Percentiles rank a stretch among this genome's conserved stretches.
These are phyloP conservation scores for Apophysomyces sp. DNA, from an alignment of 371 early-diverging fungal genomes.

Conservation along the genomic window DNA sequence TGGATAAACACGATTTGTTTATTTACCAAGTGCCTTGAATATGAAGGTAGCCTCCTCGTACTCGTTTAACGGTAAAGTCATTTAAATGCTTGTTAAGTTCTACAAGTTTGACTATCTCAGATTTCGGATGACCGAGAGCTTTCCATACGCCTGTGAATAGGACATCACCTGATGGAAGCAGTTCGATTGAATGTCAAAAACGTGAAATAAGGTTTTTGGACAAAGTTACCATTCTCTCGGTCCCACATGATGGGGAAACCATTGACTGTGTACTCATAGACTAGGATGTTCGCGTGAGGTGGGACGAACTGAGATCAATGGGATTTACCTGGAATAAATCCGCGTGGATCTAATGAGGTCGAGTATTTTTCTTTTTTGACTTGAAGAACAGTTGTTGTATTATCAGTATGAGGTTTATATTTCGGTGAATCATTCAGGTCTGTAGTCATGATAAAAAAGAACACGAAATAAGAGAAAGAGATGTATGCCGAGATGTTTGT, in stretches of 20 bases:
- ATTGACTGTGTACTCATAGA: neutral
- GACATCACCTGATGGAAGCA: neutral
- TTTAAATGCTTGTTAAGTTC: neutral
- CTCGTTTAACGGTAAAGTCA: neutral
- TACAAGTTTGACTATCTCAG: neutral
- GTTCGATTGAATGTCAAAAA: neutral
- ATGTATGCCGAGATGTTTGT: neutral
- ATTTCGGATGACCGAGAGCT: neutral
- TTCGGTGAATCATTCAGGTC: neutral
- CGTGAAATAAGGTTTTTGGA: neutral
- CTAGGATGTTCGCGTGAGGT: neutral
- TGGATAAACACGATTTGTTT: neutral
- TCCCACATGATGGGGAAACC: neutral
- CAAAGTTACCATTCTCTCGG: neutral
- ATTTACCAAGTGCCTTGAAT: neutral
- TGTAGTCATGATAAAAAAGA: neutral
- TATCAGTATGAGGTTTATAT: neutral
- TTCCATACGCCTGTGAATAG: neutral
- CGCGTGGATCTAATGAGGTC: neutral
- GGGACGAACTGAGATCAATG: neutral
- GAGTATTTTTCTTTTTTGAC: neutral
- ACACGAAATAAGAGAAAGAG: neutral
- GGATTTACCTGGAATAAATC: neutral
- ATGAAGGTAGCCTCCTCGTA: neutral
- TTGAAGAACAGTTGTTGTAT: neutral